Base-by-base conservation (phyloP, 2,329 filamentous ascomycete species). In the Fusarium coffeatum region DNA sequence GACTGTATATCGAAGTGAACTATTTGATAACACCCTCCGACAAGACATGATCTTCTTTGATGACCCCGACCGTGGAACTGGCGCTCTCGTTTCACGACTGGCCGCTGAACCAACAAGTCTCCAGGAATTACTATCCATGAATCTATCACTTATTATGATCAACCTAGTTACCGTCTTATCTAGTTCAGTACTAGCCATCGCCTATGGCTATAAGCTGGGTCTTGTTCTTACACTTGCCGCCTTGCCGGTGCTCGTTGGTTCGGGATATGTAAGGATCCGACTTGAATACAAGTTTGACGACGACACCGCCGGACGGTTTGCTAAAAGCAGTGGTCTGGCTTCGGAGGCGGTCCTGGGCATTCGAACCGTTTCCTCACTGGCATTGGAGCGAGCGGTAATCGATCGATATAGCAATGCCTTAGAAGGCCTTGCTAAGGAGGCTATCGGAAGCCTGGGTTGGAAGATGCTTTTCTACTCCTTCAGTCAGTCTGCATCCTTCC, bases 31-130 rank as follows among this genome's bases (percentile, higher is more conserved):
- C 50, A 84, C 87, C 2, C 79, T 89, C 8, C 80, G 83, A 22
- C 87, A 89, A 71, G 85, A 88, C 63, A 85, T 89, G 75, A 66
- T 79, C 13, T 84, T 83, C 71, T 83, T 83, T 62, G 82, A 84
- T 66, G 62, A 76, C 11, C 74, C 78, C 0, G 73, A 77, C 8
- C 80, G 82, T 40, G 76, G 76, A 45, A 80, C 81, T 3, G 81
- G 82, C 1, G 76, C 81, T 1, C 76, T 83, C 3, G 80, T 80
- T 0, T 78, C 79, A 1, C 74, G 80, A 13, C 65, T 83, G 0
- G 77, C 80, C 4, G 73, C 78, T 0, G 80, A 83, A 59, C 81
- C 82, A 2, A 82, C 84, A 7, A 85, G 82, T 10, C 77, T 87
- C 3, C 82, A 86, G 53, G 85, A 87, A 59, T 76, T 88, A 1